Evolutionary conservation across 331 rosid species (phyloP).

Genomic region (Rosa hybrid): DNA sequence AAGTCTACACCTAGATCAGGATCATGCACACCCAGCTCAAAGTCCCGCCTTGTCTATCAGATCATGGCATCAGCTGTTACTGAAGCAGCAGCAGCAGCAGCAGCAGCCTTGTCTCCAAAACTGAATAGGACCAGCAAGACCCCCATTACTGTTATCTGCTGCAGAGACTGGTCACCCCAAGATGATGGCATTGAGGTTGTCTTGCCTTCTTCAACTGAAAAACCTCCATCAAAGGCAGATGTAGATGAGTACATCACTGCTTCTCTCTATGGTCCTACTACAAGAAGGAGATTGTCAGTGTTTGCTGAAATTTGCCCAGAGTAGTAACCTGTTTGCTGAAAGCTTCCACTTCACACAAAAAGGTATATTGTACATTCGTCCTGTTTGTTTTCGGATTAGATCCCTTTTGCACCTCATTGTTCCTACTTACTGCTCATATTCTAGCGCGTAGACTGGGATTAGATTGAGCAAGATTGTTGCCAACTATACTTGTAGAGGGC

Average conservation of each 20-base stretch:
- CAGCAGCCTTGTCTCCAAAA: constrained; percentile 19
- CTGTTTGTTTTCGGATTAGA: not conserved
- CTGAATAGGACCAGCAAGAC: constrained; percentile 19
- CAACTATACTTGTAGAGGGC: not conserved
- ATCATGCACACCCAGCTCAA: constrained; percentile 25
- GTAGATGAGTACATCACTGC: constrained; percentile 33
- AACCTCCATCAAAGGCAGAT: constrained; percentile 45
- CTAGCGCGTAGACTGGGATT: not conserved
- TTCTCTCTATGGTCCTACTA: constrained; percentile 27
- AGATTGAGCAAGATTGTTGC: not conserved
- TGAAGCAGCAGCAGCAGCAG: constrained; percentile 13
- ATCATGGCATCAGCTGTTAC: constrained; percentile 11
- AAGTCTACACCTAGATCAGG: constrained; percentile 28
- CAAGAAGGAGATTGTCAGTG: constrained; percentile 42
- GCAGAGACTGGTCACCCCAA: constrained; percentile 62
- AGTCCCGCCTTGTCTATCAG: constrained; percentile 31
- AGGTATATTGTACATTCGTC: constrained; percentile 18
- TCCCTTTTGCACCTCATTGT: not conserved
- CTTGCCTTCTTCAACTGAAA: constrained; percentile 38
- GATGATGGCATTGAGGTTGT: constrained; percentile 60
- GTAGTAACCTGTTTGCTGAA: constrained; percentile 12
- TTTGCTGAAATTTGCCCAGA: constrained; percentile 42
- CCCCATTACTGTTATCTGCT: constrained; percentile 6
- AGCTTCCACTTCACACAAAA: constrained; percentile 17
- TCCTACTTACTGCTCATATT: not conserved